These are phyloP conservation scores for Trametes punicea DNA, from an alignment of 768 basidiomycete genomes.

Conservation along the genomic window DNA sequence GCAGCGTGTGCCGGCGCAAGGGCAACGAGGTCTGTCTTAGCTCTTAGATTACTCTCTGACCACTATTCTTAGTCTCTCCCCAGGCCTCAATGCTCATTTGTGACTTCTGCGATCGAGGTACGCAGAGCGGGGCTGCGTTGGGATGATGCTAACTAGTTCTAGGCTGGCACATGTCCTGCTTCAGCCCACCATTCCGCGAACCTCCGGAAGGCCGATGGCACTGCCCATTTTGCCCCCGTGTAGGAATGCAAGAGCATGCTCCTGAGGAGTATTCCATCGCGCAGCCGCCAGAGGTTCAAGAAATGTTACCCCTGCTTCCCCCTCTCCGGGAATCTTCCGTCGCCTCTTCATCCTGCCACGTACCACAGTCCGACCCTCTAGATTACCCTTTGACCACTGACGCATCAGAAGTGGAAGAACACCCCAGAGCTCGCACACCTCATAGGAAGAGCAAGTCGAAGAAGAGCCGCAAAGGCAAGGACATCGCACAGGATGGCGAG, in stretches of 20 bases:
- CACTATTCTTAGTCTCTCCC: neutral
- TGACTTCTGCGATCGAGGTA: constrained; percentile 89
- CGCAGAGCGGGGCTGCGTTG: constrained; percentile 1
- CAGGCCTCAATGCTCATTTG: constrained; percentile 86
- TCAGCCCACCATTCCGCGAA: constrained; percentile 64
- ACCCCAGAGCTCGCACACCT: constrained; percentile 28
- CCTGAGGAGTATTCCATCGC: neutral
- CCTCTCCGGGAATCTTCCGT: constrained; percentile 36
- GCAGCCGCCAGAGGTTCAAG: constrained; percentile 4
- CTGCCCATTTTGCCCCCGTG: constrained; percentile 60
- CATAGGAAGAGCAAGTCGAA: constrained; percentile 33
- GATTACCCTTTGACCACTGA: constrained; percentile 27
- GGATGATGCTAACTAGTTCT: constrained; percentile 6
- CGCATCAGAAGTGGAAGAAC: constrained; percentile 33
- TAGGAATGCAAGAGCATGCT: constrained; percentile 24
- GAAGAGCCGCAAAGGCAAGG: constrained; percentile 28
- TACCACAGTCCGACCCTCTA: constrained; percentile 16
- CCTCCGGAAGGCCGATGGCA: constrained; percentile 78
- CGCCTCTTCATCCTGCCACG: constrained; percentile 39
- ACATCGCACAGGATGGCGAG: constrained; percentile 14
- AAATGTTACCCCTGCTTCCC: neutral
- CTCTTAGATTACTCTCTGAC: neutral
- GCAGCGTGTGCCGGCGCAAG: constrained; percentile 81
- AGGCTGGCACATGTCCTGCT: constrained; percentile 87
- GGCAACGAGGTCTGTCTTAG: constrained; percentile 75